Conservation (phyloP, 306 rosid species). For the Glycyrrhiza uralensis region DNA sequence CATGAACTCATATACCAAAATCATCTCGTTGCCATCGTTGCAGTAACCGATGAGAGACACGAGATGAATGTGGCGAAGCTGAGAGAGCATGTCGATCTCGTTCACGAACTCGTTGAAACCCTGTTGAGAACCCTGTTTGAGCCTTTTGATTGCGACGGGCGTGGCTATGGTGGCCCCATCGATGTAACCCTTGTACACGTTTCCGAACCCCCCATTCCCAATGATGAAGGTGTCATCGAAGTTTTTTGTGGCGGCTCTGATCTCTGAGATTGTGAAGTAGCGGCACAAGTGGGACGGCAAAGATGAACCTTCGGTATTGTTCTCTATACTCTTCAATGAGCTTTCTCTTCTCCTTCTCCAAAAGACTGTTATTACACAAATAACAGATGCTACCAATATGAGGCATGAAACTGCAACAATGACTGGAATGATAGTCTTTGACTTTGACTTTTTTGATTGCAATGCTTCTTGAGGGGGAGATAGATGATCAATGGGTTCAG, state of each 20-base stretch:
- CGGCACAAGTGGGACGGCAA: constrained; percentile 27
- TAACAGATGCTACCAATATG: background rate
- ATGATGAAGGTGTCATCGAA: constrained; percentile 19
- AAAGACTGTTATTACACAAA: background rate
- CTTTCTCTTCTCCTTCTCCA: background rate
- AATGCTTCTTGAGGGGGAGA: background rate
- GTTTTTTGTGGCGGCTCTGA: constrained; percentile 26
- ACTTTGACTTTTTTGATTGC: background rate
- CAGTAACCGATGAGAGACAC: constrained; percentile 28
- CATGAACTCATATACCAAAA: constrained; percentile 37
- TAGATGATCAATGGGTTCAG: background rate
- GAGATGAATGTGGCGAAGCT: constrained; percentile 28
- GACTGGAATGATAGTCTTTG: background rate
- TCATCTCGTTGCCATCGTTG: constrained; percentile 29
- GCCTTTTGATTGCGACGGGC: constrained; percentile 18
- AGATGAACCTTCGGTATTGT: background rate
- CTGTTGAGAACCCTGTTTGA: constrained; percentile 18
- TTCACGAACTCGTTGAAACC: constrained; percentile 19
- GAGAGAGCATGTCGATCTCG: constrained; percentile 30
- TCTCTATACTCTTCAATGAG: no score
- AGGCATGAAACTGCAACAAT: background rate
- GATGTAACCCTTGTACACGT: constrained; percentile 36
- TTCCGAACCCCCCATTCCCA: constrained; percentile 33
- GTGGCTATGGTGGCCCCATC: background rate
- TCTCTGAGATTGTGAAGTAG: constrained; percentile 15